Base-by-base conservation (phyloP, 768 basidiomycete species). In the Tricholoma flavovirens region DNA sequence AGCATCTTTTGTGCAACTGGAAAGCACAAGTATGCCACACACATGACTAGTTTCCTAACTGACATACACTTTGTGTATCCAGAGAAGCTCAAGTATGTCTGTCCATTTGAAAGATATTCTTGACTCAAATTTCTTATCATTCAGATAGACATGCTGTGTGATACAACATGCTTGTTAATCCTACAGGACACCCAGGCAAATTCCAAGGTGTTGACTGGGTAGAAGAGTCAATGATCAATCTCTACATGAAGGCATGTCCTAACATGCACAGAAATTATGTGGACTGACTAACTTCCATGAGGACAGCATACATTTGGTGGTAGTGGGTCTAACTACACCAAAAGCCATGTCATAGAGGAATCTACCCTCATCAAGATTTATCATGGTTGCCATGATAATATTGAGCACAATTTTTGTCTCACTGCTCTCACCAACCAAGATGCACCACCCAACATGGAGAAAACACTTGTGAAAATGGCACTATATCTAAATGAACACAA, bases 151-250 rank as follows among this genome's bases (percentile, higher is more conserved):
- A 60, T 6, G 66, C 65, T 4, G 58, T 71, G 19, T 51, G 62
- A 1, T 62, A 60, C 33, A 68, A 69, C 40, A 64, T 70, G 1
- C 68, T 72, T 24, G 29, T 63, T 1, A 77, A 77, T 50, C 75
- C 70, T 0, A 73, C 67, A 0, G 74, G 75, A 0, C 61, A 64
- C 22, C 43, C 51, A 5, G 62, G 62, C 3, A 56, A 59, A 0
- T 77, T 68, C 29, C 58, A 66, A 1, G 67, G 61, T 0, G 60
- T 76, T 1, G 75, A 78, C 51, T 77, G 75, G 75, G 49, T 69
- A 1, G 62, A 73, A 0, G 76, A 79, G 53, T 43, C 42, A 22
- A 59, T 70, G 1, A 70, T 74, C 22, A 78, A 77, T 51, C 64
- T 76, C 5, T 74, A 68, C 14, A 75, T 65, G 5, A 79, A 76